These are phyloP conservation scores for Fraxinus sp. DNA, from an alignment of 305 asterid genomes.

Conservation along the genomic window DNA sequence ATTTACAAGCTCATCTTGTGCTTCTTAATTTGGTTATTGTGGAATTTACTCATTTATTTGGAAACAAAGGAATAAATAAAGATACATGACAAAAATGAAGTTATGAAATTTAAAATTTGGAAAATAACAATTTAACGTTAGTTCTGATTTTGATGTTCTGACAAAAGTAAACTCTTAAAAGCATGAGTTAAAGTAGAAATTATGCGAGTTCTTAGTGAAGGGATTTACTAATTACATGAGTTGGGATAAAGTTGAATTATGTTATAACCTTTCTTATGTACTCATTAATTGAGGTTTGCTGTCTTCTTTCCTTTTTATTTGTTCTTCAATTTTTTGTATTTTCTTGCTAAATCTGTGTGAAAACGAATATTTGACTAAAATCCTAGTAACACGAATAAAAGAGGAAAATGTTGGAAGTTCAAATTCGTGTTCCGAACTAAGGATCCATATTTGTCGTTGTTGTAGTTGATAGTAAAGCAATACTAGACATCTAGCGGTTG, in stretches of 20 bases:
- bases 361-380: not conserved
- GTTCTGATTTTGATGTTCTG: no score
- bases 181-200: no score
- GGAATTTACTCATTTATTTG: constrained; percentile 9
- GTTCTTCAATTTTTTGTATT: not conserved
- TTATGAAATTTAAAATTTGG: not conserved
- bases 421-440: not conserved
- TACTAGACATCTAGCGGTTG: not conserved
- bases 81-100: not conserved
- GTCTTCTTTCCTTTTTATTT: no score
- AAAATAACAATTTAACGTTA: not conserved
- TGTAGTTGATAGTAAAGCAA: not conserved
- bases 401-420: not conserved
- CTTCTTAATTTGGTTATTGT: not conserved
- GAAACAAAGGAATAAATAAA: not conserved
- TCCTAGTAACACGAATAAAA: not conserved
- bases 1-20: not conserved
- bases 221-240: no score
- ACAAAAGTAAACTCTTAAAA: no score
- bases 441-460: not conserved
- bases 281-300: no score
- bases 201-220: no score
- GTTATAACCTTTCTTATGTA: no score
- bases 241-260: no score
- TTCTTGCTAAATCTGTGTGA: not conserved